Conservation (phyloP, 2,329 filamentous ascomycete genomes). For the Hypoxylon sp. region DNA sequence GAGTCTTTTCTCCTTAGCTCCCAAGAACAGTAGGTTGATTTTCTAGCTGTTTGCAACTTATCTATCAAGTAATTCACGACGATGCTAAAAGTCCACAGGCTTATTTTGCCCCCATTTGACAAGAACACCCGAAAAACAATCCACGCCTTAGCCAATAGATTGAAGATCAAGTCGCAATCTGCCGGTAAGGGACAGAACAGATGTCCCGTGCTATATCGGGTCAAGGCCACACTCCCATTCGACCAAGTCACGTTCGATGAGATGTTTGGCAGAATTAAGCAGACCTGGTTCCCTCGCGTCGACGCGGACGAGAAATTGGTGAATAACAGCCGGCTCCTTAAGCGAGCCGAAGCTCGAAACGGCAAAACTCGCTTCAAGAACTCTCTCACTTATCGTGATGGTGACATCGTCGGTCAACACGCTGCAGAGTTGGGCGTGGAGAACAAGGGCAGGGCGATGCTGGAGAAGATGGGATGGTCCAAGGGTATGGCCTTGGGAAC, state of each 20-base stretch:
- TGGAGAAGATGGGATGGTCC: slow-evolving; percentile 98
- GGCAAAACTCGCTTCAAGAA: slow-evolving; percentile 46
- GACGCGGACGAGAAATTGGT: slow-evolving; percentile 50
- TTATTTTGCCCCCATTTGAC: slow-evolving; percentile 84
- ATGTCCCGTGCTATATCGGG: slow-evolving; percentile 81
- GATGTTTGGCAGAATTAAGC: slow-evolving; percentile 56
- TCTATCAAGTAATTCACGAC: no score
- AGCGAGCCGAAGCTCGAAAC: slow-evolving; percentile 40
- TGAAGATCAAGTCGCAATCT: slow-evolving; percentile 86
- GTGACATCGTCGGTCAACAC: slow-evolving; percentile 85
- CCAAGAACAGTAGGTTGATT: slow-evolving; percentile 68
- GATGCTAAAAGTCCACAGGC: slow-evolving; percentile 54
- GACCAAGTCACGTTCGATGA: slow-evolving; percentile 63
- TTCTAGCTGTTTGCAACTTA: no score
- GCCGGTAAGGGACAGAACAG: slow-evolving; percentile 76
- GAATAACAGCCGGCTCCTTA: slow-evolving; percentile 41
- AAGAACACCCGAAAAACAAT: slow-evolving; percentile 78
- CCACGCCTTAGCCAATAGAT: slow-evolving; percentile 78
- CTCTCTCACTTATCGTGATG: slow-evolving; percentile 73
- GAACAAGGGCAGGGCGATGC: slow-evolving; percentile 85
- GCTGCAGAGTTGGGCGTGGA: slow-evolving; percentile 84
- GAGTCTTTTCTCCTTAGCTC: slow-evolving; percentile 72
- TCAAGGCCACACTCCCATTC: slow-evolving; percentile 69
- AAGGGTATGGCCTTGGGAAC: slow-evolving; percentile 85
- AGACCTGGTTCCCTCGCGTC: slow-evolving; percentile 64